These are phyloP conservation scores for Wickerhamomyces sp. DNA, from an alignment of 1,139 yeast species.

Conservation along the genomic window DNA sequence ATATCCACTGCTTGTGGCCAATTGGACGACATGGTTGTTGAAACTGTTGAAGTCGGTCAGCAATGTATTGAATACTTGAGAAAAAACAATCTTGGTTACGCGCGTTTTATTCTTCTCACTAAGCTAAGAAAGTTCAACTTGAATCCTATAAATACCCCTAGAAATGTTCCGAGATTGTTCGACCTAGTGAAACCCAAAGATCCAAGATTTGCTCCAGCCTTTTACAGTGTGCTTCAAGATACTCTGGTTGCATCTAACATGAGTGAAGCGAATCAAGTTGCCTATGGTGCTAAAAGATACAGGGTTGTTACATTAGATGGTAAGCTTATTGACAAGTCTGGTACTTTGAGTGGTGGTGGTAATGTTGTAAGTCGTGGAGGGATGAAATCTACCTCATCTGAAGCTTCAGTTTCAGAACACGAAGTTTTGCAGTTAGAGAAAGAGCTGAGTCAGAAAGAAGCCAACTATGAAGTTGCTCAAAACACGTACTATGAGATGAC, in stretches of 20 bases:
- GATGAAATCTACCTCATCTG: conserved; percentile 30
- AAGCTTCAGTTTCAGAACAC: conserved; percentile 39
- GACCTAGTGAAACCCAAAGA: conserved; percentile 73
- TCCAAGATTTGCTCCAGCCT: conserved; percentile 74
- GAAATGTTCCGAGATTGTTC: conserved; percentile 72
- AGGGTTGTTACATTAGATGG: conserved; percentile 94
- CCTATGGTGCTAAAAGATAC: conserved; percentile 77
- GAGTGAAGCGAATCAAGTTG: conserved; percentile 79
- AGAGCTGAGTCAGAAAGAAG: conserved; percentile 53
- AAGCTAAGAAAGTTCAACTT: conserved; percentile 64
- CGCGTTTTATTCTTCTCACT: conserved; percentile 77
- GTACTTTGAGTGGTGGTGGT: conserved; percentile 98
- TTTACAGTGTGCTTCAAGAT: conserved; percentile 79
- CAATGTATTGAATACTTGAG: conserved; percentile 84
- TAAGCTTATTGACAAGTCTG: conserved; percentile 87
- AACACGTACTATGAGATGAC: conserved; percentile 57
- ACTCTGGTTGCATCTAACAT: conserved; percentile 82
- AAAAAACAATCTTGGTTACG: conserved; percentile 82
- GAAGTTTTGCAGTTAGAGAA: conserved; percentile 54
- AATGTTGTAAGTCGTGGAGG: conserved; percentile 44
- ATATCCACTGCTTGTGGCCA: conserved; percentile 94
- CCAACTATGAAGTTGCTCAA: conserved; percentile 46
- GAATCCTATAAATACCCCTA: conserved; percentile 65
- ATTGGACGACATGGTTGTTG: conserved; percentile 90
- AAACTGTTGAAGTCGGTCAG: conserved; percentile 89